Evolutionary conservation across 1,139 yeast genomes (phyloP).

Genomic region (Suhomyces yuchorum): DNA sequence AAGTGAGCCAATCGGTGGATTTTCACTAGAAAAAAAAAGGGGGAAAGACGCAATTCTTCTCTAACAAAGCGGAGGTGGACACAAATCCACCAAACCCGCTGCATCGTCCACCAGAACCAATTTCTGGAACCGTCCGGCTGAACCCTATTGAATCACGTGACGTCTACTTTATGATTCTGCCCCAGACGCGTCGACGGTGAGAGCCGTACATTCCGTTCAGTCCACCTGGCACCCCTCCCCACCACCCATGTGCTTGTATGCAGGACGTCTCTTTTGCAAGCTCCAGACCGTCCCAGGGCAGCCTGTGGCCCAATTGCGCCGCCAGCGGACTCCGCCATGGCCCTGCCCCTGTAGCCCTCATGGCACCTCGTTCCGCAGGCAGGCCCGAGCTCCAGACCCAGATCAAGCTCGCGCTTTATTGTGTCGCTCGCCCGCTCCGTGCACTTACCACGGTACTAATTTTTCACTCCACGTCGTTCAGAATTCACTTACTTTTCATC

Average conservation of each 20-base stretch:
- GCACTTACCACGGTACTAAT: background rate
- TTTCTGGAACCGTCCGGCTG: too few relatives aligned
- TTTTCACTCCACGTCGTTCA: slow-evolving; percentile 10
- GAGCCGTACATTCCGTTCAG: background rate
- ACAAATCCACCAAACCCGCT: too few relatives aligned
- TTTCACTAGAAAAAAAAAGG: too few relatives aligned
- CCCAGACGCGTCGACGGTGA: background rate
- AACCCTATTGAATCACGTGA: too few relatives aligned
- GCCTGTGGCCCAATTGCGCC: background rate
- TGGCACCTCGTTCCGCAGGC: background rate
- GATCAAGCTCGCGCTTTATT: background rate
- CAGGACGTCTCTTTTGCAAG: background rate
- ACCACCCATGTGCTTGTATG: background rate
- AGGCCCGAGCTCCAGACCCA: background rate
- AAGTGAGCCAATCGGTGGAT: too few relatives aligned
- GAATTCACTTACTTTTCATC: slow-evolving; percentile 6
- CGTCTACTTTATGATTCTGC: too few relatives aligned
- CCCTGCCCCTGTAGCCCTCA: background rate
- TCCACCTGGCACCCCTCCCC: background rate
- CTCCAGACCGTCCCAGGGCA: too few relatives aligned
- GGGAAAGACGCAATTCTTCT: too few relatives aligned
- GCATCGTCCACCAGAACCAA: too few relatives aligned
- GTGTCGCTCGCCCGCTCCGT: background rate
- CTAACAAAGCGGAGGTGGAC: too few relatives aligned
- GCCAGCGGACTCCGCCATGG: background rate